Base-by-base conservation (phyloP, 495 filamentous ascomycete genomes). In the Rhizodiscina lignyota region DNA sequence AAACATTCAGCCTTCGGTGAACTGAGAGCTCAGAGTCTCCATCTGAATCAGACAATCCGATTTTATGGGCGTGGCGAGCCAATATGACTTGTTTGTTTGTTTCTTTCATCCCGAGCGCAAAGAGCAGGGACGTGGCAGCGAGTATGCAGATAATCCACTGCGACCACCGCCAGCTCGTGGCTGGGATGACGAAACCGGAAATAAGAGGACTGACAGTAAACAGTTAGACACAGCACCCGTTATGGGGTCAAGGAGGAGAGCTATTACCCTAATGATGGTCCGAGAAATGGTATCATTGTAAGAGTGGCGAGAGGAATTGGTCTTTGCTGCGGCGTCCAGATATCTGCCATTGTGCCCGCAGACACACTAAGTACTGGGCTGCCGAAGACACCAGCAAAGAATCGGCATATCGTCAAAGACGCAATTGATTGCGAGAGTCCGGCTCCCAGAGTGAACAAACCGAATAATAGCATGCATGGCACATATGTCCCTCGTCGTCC, bases 71-170 rank as follows among this genome's bases (percentile, higher is more conserved):
- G n/a, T 63, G 59, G 4, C 62, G 59, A 16, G 56, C 56, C 18
- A 74, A 59, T 26, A 82, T 62, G n/a, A 66, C 55, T 6, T 67
- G 62, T 43, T 76, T 70, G 49, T 74, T 78, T 0, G 77, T 75
- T 51, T 83, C 77, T 28, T 57, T 53, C 6, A 18, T 32, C 5
- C 6, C 11, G 6, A 32, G 16, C 5, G 5, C 8, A 8, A 18
- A 5, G 30, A 61, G 27, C 30, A 58, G 48, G 37, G 55, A 52
- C 39, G 65, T 54, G 23, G 57, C 39, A 12, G 63, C 51, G 15
- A 64, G 51, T 38, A 73, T 62, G 2, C 68, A 37, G n/a, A 64
- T 52, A 3, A 47, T 57, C 67, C 67, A 72, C 44, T 70, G 56
- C 6, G 71, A 71, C 71, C 74, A 79, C 22, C 70, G 64, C 67